A percentile compares a stretch with the other conserved stretches of the same genome.
These are phyloP conservation scores for Bruguiera sexangula DNA, from an alignment of 345 rosid genomes.

Conservation along the genomic window DNA sequence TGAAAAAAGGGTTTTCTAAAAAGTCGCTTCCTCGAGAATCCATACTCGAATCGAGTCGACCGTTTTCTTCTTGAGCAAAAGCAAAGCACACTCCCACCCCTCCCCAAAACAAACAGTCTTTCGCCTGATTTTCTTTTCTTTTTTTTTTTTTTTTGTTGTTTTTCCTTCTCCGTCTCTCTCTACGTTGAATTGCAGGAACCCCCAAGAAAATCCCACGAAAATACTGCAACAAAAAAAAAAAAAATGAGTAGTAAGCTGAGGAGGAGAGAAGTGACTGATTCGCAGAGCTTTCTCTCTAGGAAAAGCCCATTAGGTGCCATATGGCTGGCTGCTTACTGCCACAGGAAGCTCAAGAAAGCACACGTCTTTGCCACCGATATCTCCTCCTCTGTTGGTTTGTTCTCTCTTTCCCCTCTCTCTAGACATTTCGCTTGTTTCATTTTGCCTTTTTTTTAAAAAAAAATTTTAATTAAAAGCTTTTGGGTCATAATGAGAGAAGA, in stretches of 20 bases:
- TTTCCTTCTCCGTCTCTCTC: not conserved
- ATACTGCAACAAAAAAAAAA: not conserved
- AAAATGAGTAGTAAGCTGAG: not conserved
- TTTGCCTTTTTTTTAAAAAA: not conserved
- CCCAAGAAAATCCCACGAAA: not conserved
- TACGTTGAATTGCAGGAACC: constrained; percentile 1
- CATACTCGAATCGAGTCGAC: not conserved
- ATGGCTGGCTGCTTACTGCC: constrained; percentile 85
- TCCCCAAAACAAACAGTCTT: no score
- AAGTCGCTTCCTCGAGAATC: not conserved
- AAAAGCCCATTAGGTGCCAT: constrained; percentile 67
- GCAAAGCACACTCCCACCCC: no score
- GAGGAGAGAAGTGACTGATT: constrained; percentile 46
- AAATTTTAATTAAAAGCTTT: not conserved
- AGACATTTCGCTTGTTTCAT: not conserved
- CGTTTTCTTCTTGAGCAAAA: constrained; percentile 17
- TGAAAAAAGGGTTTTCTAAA: no score
- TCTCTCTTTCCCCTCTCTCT: constrained; percentile 10
- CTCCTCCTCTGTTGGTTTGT: constrained; percentile 74
- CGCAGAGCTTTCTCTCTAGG: constrained; percentile 51
- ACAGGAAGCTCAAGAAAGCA: constrained; percentile 66
- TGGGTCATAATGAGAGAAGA: not conserved
- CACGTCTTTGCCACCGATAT: constrained; percentile 67
- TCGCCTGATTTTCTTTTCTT: no score
- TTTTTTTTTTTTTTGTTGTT: not conserved